Conservation (phyloP, 345 rosid genomes). For the rapeseed (Brassica napus) region DNA sequence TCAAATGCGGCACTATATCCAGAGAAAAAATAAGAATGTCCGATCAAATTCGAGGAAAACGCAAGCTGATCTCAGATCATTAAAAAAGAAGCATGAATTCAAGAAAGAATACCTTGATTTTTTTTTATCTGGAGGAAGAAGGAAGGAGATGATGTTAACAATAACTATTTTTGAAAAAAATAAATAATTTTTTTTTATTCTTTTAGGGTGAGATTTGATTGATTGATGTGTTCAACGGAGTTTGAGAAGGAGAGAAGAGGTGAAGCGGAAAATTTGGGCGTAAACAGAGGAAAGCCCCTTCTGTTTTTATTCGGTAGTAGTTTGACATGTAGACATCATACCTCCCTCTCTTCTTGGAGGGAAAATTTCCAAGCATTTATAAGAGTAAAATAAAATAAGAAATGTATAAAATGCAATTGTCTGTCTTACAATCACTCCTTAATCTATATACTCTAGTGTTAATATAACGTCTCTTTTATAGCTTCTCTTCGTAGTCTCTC, state of each 20-base stretch:
- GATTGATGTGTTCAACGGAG: constrained; percentile 21
- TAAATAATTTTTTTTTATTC: not conserved
- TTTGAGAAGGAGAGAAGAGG: constrained; percentile 18
- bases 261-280: constrained; percentile 34
- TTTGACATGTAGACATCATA: constrained; percentile 53
- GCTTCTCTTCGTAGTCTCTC: no score
- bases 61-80: not conserved
- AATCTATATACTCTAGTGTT: no score
- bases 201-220: constrained; percentile 2
- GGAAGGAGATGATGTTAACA: not conserved
- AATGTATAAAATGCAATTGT: no score
- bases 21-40: not conserved
- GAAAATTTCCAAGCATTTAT: constrained; percentile 5
- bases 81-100: constrained; percentile 2
- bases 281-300: constrained; percentile 32
- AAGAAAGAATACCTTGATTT: constrained; percentile 8
- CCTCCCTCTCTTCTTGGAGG: constrained; percentile 18
- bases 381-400: not conserved
- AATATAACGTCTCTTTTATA: no score
- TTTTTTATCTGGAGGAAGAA: not conserved
- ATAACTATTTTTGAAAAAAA: not conserved
- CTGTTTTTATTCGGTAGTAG: constrained; percentile 22
- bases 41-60: not conserved
- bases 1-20: not conserved
- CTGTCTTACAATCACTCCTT: no score